These are phyloP conservation scores for Articulospora tetracladia DNA, from an alignment of 495 filamentous ascomycete species.

Conservation along the genomic window DNA sequence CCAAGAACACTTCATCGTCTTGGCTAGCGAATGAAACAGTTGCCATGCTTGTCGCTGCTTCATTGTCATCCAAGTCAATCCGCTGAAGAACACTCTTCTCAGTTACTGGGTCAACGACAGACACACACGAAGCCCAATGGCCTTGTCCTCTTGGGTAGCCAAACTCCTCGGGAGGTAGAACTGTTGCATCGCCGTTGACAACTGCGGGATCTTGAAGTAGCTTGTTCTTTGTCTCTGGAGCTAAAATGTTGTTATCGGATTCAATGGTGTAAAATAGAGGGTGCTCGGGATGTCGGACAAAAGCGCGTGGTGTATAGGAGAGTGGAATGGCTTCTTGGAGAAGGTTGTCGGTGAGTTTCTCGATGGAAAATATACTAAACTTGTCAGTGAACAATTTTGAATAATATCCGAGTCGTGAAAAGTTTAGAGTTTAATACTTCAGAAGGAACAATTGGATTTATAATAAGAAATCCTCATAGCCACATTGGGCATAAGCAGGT, in stretches of 20 bases:
- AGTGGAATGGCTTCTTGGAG: slow-evolving; percentile 84
- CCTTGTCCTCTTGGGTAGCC: slow-evolving; percentile 79
- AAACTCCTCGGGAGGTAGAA: slow-evolving; percentile 78
- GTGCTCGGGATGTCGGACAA: slow-evolving; percentile 83
- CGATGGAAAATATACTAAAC: slow-evolving; percentile 81
- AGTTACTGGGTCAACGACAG: slow-evolving; percentile 77
- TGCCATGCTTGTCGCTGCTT: slow-evolving; percentile 83
- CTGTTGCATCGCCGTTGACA: slow-evolving; percentile 64
- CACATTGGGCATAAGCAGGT: slow-evolving; percentile 33
- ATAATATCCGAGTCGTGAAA: slow-evolving; percentile 6
- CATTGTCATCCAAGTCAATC: slow-evolving; percentile 83
- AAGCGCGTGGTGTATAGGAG: slow-evolving; percentile 84
- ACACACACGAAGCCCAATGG: slow-evolving; percentile 94
- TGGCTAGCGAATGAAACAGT: slow-evolving; percentile 81
- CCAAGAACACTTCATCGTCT: slow-evolving; percentile 83
- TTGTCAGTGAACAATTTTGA: slow-evolving; percentile 1
- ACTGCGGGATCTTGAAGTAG: slow-evolving; percentile 63
- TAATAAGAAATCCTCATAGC: slow-evolving; percentile 51
- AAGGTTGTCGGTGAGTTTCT: slow-evolving; percentile 80
- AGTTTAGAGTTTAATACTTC: slow-evolving; percentile 22
- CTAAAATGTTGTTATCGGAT: slow-evolving; percentile 84
- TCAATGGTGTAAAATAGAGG: slow-evolving; percentile 92
- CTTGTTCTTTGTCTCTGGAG: slow-evolving; percentile 63
- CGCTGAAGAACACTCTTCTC: slow-evolving; percentile 68
- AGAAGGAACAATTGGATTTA: slow-evolving; percentile 78